These are phyloP conservation scores for Penicillium thymicola DNA, from an alignment of 2,329 filamentous ascomycete species.

Conservation along the genomic window DNA sequence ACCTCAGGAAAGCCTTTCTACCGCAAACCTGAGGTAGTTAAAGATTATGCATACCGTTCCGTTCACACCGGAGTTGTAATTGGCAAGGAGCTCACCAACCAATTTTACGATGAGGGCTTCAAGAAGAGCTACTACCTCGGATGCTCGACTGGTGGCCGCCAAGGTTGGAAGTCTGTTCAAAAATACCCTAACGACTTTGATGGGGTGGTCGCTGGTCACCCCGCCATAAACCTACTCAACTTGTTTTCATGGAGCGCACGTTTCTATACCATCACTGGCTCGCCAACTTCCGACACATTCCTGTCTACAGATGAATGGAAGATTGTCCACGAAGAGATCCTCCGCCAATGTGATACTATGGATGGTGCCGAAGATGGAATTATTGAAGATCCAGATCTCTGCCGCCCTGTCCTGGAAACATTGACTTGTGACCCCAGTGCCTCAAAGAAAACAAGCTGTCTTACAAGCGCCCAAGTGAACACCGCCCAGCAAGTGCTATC, in stretches of 20 bases:
- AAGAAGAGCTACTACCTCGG: slow-evolving; percentile 49
- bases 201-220: slow-evolving; percentile 47
- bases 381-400: slow-evolving; percentile 38
- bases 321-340: slow-evolving; percentile 36
- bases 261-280: slow-evolving; percentile 43
- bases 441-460: slow-evolving; percentile 24
- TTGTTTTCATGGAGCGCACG: slow-evolving; percentile 44
- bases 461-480: slow-evolving; percentile 31
- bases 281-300: slow-evolving; percentile 32
- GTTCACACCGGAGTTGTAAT: slow-evolving; percentile 41
- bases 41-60: slow-evolving; percentile 49
- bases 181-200: slow-evolving; percentile 49
- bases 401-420: slow-evolving; percentile 31
- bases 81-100: slow-evolving; percentile 41
- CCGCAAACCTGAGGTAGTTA: slow-evolving; percentile 45
- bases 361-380: slow-evolving; percentile 36
- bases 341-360: slow-evolving; percentile 34
- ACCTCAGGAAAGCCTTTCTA: slow-evolving; percentile 47
- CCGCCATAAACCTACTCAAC: slow-evolving; percentile 44
- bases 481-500: slow-evolving; percentile 31
- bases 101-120: slow-evolving; percentile 40
- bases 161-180: slow-evolving; percentile 47
- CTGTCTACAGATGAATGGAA: slow-evolving; percentile 31
- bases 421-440: slow-evolving; percentile 29
- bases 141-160: slow-evolving; percentile 50